Evolutionary conservation across 805 yeast genomes (phyloP).

Genomic region (Candida andamanensis): DNA sequence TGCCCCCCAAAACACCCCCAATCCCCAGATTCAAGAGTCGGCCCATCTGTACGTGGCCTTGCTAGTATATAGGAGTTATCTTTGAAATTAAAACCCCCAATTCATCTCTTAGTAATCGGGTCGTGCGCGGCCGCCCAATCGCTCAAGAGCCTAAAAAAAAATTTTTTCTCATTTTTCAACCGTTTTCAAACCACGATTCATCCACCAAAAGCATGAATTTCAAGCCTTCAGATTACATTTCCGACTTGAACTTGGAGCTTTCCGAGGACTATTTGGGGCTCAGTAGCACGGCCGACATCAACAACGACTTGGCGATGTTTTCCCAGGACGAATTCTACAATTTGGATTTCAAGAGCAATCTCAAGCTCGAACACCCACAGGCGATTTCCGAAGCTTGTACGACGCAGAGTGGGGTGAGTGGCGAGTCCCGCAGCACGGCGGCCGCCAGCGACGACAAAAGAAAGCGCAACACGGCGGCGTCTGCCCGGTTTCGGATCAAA

Average conservation of each 20-base stretch:
- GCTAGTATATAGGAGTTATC: no score
- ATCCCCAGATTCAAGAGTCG: no score
- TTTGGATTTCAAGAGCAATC: conserved; percentile 23
- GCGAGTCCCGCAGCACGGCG: not conserved
- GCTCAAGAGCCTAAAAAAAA: not conserved
- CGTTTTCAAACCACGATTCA: no score
- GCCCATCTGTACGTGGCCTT: no score
- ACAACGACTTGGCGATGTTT: conserved; percentile 34
- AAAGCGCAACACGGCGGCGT: conserved; percentile 86
- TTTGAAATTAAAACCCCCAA: no score
- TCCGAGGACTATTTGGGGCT: conserved; percentile 12
- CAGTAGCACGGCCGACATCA: conserved; percentile 2
- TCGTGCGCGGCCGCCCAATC: not conserved
- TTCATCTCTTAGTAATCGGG: no score
- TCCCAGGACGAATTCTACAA: conserved; percentile 36
- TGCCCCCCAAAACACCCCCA: no score
- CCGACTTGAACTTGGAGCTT: conserved; percentile 36
- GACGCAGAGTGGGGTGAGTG: not conserved
- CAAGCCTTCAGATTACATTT: conserved; percentile 38
- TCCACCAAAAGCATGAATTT: conserved; percentile 27
- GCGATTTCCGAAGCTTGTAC: not conserved
- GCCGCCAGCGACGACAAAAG: conserved; percentile 62
- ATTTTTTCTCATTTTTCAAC: conserved; percentile 2
- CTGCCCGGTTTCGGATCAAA: conserved; percentile 88
- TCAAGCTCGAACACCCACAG: conserved; percentile 2